phyloP scores from a whole-genome alignment of 1,284 basidiomycete genomes.

The Ceratobasidium sp. region DNA sequence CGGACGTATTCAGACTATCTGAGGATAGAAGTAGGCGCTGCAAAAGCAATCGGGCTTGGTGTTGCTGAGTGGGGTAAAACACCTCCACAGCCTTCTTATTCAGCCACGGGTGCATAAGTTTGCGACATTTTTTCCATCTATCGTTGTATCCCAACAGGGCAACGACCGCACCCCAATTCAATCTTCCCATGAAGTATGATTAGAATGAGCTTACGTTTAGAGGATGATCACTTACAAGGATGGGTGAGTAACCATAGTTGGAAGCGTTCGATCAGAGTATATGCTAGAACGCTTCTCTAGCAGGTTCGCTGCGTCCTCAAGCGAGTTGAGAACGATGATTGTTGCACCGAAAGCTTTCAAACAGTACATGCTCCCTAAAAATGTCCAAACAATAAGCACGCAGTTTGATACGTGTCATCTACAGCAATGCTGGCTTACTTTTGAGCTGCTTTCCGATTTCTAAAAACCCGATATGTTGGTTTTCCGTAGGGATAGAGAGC shows the following conservation, averaged over 20 bases:
- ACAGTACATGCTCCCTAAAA: slow-evolving; percentile 18
- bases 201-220: background rate
- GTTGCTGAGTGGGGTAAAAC: background rate
- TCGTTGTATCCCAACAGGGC: slow-evolving; percentile 9
- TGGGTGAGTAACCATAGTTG: slow-evolving; percentile 9
- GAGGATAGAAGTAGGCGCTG: background rate
- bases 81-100: slow-evolving; percentile 5
- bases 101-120: slow-evolving; percentile 25
- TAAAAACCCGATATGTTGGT: background rate
- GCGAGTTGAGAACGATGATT: slow-evolving; percentile 22
- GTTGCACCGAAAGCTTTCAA: slow-evolving; percentile 3
- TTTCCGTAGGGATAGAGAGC: background rate
- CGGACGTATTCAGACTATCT: background rate
- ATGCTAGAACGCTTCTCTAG: slow-evolving; percentile 27
- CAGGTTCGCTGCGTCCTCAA: slow-evolving; percentile 9
- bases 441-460: background rate
- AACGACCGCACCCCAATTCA: slow-evolving; percentile 5
- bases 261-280: slow-evolving; percentile 6
- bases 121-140: slow-evolving; percentile 21
- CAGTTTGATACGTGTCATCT: too few species aligned
- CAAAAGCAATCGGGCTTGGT: background rate
- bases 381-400: background rate
- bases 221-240: slow-evolving; percentile 5
- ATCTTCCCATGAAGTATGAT: background rate
- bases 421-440: background rate